A percentile compares a stretch with the other conserved stretches of the same genome.
These are phyloP conservation scores for Tagetes patula DNA, from an alignment of 129 eudicot genomes.

Conservation along the genomic window DNA sequence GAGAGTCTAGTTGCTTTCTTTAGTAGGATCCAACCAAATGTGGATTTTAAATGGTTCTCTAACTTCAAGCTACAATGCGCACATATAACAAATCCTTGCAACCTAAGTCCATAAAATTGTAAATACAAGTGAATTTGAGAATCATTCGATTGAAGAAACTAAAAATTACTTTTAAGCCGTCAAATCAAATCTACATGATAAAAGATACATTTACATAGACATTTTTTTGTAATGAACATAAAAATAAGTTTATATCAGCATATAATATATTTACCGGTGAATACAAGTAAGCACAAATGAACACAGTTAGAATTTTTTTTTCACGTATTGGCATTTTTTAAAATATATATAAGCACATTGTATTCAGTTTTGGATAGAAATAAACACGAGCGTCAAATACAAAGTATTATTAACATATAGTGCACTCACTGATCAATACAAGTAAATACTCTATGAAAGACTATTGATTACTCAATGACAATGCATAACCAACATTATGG, in stretches of 20 bases:
- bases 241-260: background rate
- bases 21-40: background rate
- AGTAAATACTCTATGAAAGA: too few relatives aligned
- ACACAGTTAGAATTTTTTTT: too few relatives aligned
- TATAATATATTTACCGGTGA: background rate
- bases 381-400: too few relatives aligned
- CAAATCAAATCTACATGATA: background rate
- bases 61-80: background rate
- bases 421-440: too few relatives aligned
- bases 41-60: background rate
- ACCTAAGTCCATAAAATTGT: background rate
- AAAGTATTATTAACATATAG: too few relatives aligned
- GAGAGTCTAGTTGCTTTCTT: slow-evolving; percentile 24
- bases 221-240: too few relatives aligned
- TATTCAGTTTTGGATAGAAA: too few relatives aligned
- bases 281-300: background rate
- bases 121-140: too few relatives aligned
- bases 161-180: background rate
- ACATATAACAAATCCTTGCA: background rate
- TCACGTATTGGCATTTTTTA: too few relatives aligned
- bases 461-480: too few relatives aligned
- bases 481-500: too few relatives aligned
- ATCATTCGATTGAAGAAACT: background rate
- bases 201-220: background rate
- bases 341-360: too few relatives aligned